phyloP scores from a whole-genome alignment of 768 basidiomycete species.

The Myochromella boudieri region DNA sequence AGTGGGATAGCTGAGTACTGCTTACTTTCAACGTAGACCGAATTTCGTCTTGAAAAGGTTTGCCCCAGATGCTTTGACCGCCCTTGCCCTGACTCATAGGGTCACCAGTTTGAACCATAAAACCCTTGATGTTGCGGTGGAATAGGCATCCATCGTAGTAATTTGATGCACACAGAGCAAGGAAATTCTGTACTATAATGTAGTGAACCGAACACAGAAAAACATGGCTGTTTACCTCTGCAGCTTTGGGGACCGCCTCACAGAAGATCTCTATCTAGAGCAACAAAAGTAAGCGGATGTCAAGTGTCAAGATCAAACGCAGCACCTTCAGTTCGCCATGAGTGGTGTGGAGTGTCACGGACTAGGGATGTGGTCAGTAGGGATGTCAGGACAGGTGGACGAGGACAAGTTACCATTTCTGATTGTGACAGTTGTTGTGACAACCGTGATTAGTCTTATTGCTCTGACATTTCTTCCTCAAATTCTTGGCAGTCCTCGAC shows the following conservation, averaged over 20 bases:
- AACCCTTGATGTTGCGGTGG: conserved; percentile 93
- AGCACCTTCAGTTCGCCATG: conserved; percentile 93
- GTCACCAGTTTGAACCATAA: conserved; percentile 95
- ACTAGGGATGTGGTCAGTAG: conserved; percentile 45
- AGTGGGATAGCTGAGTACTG: background rate
- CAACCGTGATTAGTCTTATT: conserved; percentile 16
- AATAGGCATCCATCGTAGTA: conserved; percentile 85
- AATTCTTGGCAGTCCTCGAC: conserved; percentile 12
- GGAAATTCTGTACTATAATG: conserved; percentile 71
- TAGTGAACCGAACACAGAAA: conserved; percentile 6
- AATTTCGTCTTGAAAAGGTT: conserved; percentile 89
- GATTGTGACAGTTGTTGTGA: conserved; percentile 23
- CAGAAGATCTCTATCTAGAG: conserved; percentile 93
- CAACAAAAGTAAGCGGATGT: conserved; percentile 5
- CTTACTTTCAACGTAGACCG: conserved; percentile 89
- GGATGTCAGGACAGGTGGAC: conserved; percentile 9
- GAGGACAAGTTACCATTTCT: conserved; percentile 19
- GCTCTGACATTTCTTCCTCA: background rate
- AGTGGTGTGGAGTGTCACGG: conserved; percentile 93
- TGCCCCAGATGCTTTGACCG: conserved; percentile 96
- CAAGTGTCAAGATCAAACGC: background rate
- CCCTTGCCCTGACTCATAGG: conserved; percentile 91
- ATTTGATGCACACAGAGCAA: conserved; percentile 89
- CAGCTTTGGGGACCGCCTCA: conserved; percentile 92
- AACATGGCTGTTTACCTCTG: conserved; percentile 60